These are phyloP conservation scores for Chaetomidium leptoderma DNA, from an alignment of 495 filamentous ascomycete species.

Conservation along the genomic window DNA sequence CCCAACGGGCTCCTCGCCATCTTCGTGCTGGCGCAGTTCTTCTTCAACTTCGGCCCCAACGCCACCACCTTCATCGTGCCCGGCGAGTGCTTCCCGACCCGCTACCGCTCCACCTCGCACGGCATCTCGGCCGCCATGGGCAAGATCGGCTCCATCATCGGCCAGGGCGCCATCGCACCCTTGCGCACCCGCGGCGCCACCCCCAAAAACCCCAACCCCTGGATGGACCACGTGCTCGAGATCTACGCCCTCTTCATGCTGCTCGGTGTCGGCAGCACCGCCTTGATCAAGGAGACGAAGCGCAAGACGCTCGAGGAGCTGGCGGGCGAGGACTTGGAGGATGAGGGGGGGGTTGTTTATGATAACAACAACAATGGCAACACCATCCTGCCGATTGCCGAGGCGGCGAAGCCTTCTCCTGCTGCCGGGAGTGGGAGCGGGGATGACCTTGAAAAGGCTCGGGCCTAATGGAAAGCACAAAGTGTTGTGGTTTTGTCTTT, in stretches of 20 bases:
- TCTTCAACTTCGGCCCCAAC: conserved; percentile 69
- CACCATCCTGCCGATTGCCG: no score
- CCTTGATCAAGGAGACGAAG: conserved; percentile 73
- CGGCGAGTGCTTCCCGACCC: conserved; percentile 84
- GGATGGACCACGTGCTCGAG: conserved; percentile 76
- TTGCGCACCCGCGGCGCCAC: conserved; percentile 46
- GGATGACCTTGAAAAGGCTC: no score
- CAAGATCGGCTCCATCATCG: conserved; percentile 60
- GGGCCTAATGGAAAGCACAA: no score
- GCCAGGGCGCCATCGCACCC: conserved; percentile 51
- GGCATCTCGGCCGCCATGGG: conserved; percentile 68
- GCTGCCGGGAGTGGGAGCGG: no score
- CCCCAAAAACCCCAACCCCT: conserved; percentile 48
- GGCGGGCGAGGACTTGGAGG: conserved; percentile 42
- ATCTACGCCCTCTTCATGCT: conserved; percentile 82
- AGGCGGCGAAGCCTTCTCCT: no score
- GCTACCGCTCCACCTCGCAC: conserved; percentile 78
- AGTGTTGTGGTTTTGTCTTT: no score
- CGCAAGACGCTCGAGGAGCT: conserved; percentile 61
- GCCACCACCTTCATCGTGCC: conserved; percentile 87
- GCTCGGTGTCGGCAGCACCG: conserved; percentile 58
- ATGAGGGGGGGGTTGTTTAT: neutral
- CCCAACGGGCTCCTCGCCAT: conserved; percentile 58
- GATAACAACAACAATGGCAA: no score
- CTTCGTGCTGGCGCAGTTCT: conserved; percentile 79